phyloP scores from a whole-genome alignment of 805 yeast species.

The Wickerhamomyces alni region DNA sequence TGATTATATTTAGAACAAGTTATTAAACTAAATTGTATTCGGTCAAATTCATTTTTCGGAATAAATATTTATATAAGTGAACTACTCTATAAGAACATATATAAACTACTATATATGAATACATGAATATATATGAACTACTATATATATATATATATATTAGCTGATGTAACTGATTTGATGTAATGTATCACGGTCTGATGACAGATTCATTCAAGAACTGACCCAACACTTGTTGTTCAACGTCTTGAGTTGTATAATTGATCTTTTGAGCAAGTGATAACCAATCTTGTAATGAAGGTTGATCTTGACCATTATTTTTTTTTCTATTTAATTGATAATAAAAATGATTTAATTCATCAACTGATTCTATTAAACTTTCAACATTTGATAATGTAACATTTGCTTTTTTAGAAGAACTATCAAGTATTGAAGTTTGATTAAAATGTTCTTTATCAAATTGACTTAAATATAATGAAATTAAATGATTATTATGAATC shows the following conservation, averaged over 20 bases:
- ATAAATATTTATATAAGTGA: no score
- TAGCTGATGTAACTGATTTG: no score
- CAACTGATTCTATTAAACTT: slow-evolving; percentile 19
- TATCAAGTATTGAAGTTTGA: slow-evolving; percentile 13
- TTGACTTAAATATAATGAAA: slow-evolving; percentile 46
- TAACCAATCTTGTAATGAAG: slow-evolving; percentile 22
- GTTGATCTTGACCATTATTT: slow-evolving; percentile 3
- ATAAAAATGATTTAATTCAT: slow-evolving; percentile 20
- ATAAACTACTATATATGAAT: no score
- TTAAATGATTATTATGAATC: slow-evolving; percentile 63
- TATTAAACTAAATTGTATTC: no score
- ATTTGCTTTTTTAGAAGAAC: slow-evolving; percentile 14
- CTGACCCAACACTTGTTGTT: slow-evolving; percentile 18
- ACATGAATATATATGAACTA: no score
- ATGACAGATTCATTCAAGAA: slow-evolving; percentile 18
- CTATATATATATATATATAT: no score
- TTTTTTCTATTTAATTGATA: slow-evolving; percentile 22
- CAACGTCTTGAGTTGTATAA: slow-evolving; percentile 21
- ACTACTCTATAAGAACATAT: no score
- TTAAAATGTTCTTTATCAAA: slow-evolving; percentile 15
- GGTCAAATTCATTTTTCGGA: no score
- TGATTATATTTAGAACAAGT: slow-evolving; percentile 21
- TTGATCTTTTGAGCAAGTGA: slow-evolving; percentile 25
- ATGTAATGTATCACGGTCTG: slow-evolving; percentile 10
- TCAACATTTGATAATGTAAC: slow-evolving; percentile 16